Percentiles rank a stretch among this genome's conserved stretches.
phyloP scores from a whole-genome alignment of 2,329 filamentous ascomycete species.

The Fusarium multiceps region DNA sequence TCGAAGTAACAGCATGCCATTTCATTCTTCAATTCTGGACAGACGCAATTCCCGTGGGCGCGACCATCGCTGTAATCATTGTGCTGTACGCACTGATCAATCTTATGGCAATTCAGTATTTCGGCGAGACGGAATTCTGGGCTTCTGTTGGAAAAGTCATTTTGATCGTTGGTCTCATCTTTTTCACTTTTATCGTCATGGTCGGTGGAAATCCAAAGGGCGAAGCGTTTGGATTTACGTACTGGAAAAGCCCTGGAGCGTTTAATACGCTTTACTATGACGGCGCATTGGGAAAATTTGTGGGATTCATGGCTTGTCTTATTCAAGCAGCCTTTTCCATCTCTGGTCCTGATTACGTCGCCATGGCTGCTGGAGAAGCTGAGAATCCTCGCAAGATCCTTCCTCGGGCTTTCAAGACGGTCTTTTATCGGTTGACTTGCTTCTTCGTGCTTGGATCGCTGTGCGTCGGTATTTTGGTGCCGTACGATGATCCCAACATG shows the following conservation, averaged over 20 bases:
- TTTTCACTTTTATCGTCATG: constrained; percentile 86
- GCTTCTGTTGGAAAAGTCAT: constrained; percentile 77
- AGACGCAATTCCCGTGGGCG: constrained; percentile 67
- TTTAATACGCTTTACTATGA: constrained; percentile 74
- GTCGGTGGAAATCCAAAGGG: constrained; percentile 81
- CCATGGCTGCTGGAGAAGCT: constrained; percentile 76
- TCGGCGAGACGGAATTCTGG: constrained; percentile 82
- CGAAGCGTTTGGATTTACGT: constrained; percentile 77
- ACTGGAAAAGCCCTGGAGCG: constrained; percentile 74
- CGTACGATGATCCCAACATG: constrained; percentile 74
- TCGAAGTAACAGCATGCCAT: constrained; percentile 74
- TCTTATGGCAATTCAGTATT: constrained; percentile 77
- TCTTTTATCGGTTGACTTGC: constrained; percentile 79
- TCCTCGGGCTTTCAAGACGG: constrained; percentile 79
- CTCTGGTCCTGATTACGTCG: constrained; percentile 75
- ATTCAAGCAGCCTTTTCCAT: constrained; percentile 77
- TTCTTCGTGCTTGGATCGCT: constrained; percentile 83
- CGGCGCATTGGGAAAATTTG: constrained; percentile 70
- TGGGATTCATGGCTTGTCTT: constrained; percentile 81
- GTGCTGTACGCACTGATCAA: constrained; percentile 69
- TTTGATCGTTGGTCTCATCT: constrained; percentile 75
- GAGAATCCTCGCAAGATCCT: constrained; percentile 76
- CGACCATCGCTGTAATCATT: constrained; percentile 67
- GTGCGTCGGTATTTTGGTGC: constrained; percentile 76
- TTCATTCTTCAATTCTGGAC: constrained; percentile 73